These are phyloP conservation scores for Ascomycota sp. DNA, from an alignment of 2,329 filamentous ascomycete genomes.

Conservation along the genomic window DNA sequence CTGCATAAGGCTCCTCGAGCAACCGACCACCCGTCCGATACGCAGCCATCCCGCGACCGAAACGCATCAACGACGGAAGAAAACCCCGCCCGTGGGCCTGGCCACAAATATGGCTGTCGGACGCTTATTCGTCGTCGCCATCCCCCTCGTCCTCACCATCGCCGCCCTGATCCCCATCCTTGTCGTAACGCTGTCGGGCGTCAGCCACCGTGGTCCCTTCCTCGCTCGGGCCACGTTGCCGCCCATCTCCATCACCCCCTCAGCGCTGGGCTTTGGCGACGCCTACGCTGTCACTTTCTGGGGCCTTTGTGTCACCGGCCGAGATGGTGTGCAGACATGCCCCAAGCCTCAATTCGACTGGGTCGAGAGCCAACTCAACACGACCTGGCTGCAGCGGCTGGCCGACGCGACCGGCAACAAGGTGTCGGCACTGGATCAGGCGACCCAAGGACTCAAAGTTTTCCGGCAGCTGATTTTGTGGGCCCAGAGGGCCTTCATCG, in stretches of 20 bases:
- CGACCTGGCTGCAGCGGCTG: constrained; percentile 32
- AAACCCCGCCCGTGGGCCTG: no score
- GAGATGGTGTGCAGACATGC: constrained; percentile 40
- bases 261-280: constrained; percentile 43
- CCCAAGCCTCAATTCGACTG: constrained; percentile 53
- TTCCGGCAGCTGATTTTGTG: constrained; percentile 61
- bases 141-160: constrained; percentile 67
- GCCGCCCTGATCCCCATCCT: constrained; percentile 52
- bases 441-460: constrained; percentile 46
- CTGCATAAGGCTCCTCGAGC: no score
- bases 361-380: constrained; percentile 53
- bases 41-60: no score
- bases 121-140: constrained; percentile 66
- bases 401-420: constrained; percentile 27
- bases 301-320: constrained; percentile 58
- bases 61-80: no score
- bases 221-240: constrained; percentile 41
- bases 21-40: no score
- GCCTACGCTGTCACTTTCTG: constrained; percentile 69
- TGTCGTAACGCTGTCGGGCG: constrained; percentile 33
- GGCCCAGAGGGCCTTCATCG: constrained; percentile 65
- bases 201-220: constrained; percentile 34
- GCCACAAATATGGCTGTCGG: constrained; percentile 37
- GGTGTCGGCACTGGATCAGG: constrained; percentile 44
- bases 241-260: constrained; percentile 29